Evolutionary conservation across 2,329 filamentous ascomycete species (phyloP).

Genomic region (Diaporthe destruens): DNA sequence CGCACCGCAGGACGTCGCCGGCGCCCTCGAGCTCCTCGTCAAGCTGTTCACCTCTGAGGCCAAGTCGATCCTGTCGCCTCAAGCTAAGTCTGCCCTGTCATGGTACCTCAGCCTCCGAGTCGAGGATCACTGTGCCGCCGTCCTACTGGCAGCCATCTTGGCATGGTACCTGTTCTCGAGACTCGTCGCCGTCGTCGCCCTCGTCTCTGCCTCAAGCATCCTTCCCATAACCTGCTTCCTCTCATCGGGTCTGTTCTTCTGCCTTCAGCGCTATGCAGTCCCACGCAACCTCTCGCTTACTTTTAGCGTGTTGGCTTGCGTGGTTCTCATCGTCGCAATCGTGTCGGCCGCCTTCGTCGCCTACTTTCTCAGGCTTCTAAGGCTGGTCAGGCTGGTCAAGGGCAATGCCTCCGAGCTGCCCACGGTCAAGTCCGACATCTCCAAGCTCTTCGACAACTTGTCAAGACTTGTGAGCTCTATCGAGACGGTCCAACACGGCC

Average conservation of each 20-base stretch:
- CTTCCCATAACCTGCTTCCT: not conserved
- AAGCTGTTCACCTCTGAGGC: not conserved
- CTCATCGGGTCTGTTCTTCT: not conserved
- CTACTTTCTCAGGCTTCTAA: not conserved
- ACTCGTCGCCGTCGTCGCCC: not conserved
- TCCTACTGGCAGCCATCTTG: not conserved
- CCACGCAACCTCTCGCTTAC: not conserved
- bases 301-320: no score
- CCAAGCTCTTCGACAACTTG: no score
- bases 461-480: not conserved
- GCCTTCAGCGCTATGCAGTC: not conserved
- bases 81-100: not conserved
- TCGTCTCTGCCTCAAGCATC: not conserved
- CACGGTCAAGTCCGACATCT: no score
- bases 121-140: not conserved
- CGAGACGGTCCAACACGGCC: no score
- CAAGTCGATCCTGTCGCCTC: not conserved
- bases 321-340: not conserved
- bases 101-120: not conserved
- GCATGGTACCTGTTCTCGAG: not conserved
- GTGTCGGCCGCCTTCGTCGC: accelerated
- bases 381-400: accelerated
- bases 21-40: not conserved
- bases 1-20: not conserved
- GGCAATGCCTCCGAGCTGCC: not conserved